These are phyloP conservation scores for Pistacia vera DNA, from an alignment of 345 rosid genomes.

Conservation along the genomic window DNA sequence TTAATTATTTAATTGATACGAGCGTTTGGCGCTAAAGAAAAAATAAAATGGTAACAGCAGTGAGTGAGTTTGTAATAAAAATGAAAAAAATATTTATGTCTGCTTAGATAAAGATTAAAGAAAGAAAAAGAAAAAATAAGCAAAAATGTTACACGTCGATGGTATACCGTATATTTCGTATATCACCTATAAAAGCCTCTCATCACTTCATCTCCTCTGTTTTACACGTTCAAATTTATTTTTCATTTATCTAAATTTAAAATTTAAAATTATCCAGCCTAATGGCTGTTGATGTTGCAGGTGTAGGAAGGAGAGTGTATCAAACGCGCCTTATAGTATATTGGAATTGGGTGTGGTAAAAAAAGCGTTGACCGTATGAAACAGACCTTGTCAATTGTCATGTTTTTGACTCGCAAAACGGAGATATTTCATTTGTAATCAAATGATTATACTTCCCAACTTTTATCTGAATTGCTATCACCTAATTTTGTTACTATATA, in stretches of 20 bases:
- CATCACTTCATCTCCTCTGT: background rate
- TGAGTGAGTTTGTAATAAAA: background rate
- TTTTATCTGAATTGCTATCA: too few relatives aligned
- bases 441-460: too few relatives aligned
- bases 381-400: slow-evolving; percentile 21
- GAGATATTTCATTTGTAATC: background rate
- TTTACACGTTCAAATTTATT: too few relatives aligned
- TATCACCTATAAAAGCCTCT: background rate
- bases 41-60: slow-evolving; percentile 15
- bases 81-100: background rate
- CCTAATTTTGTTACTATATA: too few relatives aligned
- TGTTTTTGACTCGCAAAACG: background rate
- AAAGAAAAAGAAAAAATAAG: background rate
- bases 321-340: background rate
- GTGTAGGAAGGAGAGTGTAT: background rate
- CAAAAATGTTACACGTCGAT: background rate
- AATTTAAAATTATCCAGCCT: too few relatives aligned
- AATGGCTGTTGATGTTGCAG: background rate
- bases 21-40: slow-evolving; percentile 24
- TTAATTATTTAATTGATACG: background rate
- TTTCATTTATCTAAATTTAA: too few relatives aligned
- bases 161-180: background rate
- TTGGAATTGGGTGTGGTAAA: background rate
- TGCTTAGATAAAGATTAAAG: background rate
- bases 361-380: slow-evolving; percentile 25